Evolutionary conservation across 257 asterid genomes (phyloP), one percentile per base, ranked within the genome.

Genomic region (Solanum habrochaites): DNA sequence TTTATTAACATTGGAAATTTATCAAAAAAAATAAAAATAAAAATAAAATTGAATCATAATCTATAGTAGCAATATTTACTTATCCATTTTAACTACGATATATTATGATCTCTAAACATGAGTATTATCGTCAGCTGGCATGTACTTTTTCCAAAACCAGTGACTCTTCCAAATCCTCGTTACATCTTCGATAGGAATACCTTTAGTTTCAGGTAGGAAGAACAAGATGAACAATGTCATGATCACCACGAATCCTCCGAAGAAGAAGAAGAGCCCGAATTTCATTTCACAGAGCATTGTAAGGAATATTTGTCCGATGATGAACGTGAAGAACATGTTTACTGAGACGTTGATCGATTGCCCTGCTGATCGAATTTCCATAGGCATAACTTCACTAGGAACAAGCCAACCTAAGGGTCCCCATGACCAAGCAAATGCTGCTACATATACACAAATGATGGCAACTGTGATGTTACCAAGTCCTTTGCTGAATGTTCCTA

Each of bases 381-480:
- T 85, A 1, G 98, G 97, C 88, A 95, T 93, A 13, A 95, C 94
- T 83, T 95, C 98, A 86, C 98, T 95, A 0, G 98, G 98, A 47
- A 96, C 98, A 11, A 96, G 82, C 98, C 98, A 94, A 2, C 98
- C 98, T 7, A 96, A 88, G 2, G 98, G 98, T 0, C 98, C 98
- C 98, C 98, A 96, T 37, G 98, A 96, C 98, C 97, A 93, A 0
- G 98, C 95, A 64, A 95, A 94, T 39, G 94, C 98, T 4, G 95
- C 91, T 0, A 96, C 98, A 14, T 94, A 96, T 18, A 94, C 81
- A 82, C 98, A 96, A 20, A 96, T 94, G n/a, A 96, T 91, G 72
- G 86, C 82, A 32, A 96, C 96, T 66, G 95, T 96, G 83, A 93
- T 86, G 13, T 86, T 27, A 0, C 98, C 98, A 29, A 93, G 95